Evolutionary conservation across 495 filamentous ascomycete genomes (phyloP).

Genomic region (Articulospora tetracladia): DNA sequence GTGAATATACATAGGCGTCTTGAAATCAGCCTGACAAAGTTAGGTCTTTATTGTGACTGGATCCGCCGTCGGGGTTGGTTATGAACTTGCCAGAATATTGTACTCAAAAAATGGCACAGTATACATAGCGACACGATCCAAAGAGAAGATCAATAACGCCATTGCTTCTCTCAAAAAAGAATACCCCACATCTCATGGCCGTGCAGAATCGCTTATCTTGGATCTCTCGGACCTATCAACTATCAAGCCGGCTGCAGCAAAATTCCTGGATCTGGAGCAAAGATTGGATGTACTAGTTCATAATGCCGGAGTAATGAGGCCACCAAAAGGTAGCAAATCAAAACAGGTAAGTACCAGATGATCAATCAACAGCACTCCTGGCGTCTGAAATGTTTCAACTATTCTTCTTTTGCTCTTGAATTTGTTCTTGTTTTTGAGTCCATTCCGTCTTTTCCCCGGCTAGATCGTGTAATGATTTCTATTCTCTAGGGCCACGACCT

Average conservation of each 20-base stretch:
- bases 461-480: background rate
- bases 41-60: constrained; percentile 18
- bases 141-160: constrained; percentile 25
- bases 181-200: constrained; percentile 29
- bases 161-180: constrained; percentile 31
- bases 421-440: background rate
- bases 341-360: constrained; percentile 12
- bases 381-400: background rate
- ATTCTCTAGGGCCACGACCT: constrained; percentile 38
- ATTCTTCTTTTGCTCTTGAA: background rate
- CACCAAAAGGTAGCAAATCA: constrained; percentile 34
- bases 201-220: constrained; percentile 30
- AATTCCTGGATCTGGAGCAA: constrained; percentile 36
- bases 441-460: background rate
- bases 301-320: constrained; percentile 46
- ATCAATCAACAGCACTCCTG: too few relatives aligned
- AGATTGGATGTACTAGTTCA: constrained; percentile 45
- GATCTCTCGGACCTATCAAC: constrained; percentile 41
- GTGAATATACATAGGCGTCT: background rate
- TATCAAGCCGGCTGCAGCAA: constrained; percentile 37
- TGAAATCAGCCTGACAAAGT: background rate
- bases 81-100: constrained; percentile 39
- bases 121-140: constrained; percentile 24
- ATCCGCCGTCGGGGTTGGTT: constrained; percentile 27
- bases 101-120: constrained; percentile 32